A percentile compares a stretch with the other conserved stretches of the same genome.
Evolutionary conservation across 2,329 filamentous ascomycete species (phyloP).

Genomic region (Ceratocystis huliohia): DNA sequence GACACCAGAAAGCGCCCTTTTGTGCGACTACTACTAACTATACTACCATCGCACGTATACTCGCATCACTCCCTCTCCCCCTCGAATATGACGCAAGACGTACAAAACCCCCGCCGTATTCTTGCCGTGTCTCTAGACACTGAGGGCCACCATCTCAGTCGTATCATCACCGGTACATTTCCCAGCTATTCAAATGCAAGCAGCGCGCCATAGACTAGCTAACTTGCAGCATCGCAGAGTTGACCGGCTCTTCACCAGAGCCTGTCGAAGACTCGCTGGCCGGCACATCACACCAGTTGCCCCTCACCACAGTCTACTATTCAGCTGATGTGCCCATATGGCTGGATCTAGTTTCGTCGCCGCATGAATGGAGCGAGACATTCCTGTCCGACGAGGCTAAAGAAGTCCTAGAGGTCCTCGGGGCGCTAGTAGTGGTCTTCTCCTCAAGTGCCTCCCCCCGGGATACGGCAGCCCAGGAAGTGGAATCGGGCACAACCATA

Average conservation of each 20-base stretch:
- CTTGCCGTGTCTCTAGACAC: conserved; percentile 43
- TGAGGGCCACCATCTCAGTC: conserved; percentile 35
- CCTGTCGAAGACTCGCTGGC: conserved; percentile 36
- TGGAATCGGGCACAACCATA: conserved; percentile 1
- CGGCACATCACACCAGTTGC: conserved; percentile 45
- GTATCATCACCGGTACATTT: conserved; percentile 41
- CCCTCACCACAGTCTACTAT: conserved; percentile 49
- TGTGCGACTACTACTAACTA: background rate
- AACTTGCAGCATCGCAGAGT: conserved; percentile 30
- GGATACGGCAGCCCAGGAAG: background rate
- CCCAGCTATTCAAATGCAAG: background rate
- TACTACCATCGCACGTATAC: background rate
- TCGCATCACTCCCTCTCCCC: background rate
- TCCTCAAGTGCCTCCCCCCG: conserved; percentile 22
- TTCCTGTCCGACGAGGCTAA: conserved; percentile 46
- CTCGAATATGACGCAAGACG: background rate
- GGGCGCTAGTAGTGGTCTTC: conserved; percentile 41
- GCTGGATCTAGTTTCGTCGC: conserved; percentile 47
- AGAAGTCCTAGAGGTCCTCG: conserved; percentile 49
- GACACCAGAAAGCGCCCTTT: no score
- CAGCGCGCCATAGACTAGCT: background rate
- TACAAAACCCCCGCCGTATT: conserved; percentile 36
- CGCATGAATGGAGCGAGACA: conserved; percentile 41
- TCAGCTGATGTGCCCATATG: conserved; percentile 48
- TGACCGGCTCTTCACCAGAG: conserved; percentile 38